A percentile compares a stretch with the other conserved stretches of the same genome.
These are phyloP conservation scores for Phytophthora macrochlamydospora DNA, from an alignment of 352 stramenopile genomes.

Conservation along the genomic window DNA sequence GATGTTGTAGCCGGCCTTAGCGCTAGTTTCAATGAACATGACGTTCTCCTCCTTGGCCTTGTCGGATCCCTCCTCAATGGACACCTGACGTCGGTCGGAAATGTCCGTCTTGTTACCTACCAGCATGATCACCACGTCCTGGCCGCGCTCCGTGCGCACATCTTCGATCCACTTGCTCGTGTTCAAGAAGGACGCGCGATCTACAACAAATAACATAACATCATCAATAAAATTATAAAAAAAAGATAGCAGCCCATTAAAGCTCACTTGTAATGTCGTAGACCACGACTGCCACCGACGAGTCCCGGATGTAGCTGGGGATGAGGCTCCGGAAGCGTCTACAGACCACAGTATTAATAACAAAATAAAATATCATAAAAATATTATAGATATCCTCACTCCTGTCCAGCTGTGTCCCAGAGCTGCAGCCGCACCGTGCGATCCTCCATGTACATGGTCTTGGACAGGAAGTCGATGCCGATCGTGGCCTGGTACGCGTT, in stretches of 20 bases:
- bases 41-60: conserved; percentile 98
- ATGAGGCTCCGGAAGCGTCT: conserved; percentile 94
- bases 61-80: conserved; percentile 98
- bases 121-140: conserved; percentile 99
- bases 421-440: conserved; percentile 98
- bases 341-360: conserved; percentile 2
- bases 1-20: conserved; percentile 98
- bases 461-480: conserved; percentile 99
- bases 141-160: conserved; percentile 96
- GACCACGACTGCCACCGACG: conserved; percentile 99
- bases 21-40: conserved; percentile 99
- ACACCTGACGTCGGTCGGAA: conserved; percentile 96
- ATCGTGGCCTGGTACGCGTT: conserved; percentile 99
- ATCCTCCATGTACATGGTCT: conserved; percentile 99
- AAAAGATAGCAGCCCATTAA: not conserved
- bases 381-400: conserved; percentile 54
- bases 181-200: conserved; percentile 98
- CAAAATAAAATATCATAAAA: conserved; percentile 4
- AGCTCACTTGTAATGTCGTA: conserved; percentile 98
- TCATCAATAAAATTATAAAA: not conserved
- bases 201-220: conserved; percentile 33
- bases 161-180: conserved; percentile 99
- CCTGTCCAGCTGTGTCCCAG: conserved; percentile 99
- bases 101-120: conserved; percentile 99
- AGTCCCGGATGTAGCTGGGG: conserved; percentile 98